These are phyloP conservation scores for Sporothrix pseudoabietina DNA, from an alignment of 2,329 filamentous ascomycete species.

Conservation along the genomic window DNA sequence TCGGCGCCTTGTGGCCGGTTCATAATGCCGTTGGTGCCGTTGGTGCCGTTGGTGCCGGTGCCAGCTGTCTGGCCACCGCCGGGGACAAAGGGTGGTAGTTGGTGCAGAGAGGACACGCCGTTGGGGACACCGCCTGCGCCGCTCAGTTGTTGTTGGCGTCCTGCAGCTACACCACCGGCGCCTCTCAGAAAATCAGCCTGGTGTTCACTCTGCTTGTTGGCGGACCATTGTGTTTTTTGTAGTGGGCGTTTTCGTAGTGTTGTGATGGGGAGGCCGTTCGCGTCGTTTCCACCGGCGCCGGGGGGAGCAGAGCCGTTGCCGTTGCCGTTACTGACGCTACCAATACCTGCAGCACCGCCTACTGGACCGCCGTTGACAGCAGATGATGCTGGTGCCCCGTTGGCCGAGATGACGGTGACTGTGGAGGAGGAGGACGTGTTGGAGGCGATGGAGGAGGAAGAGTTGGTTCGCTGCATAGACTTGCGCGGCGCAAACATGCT, in stretches of 20 bases:
- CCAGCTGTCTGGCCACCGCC: slow-evolving; percentile 41
- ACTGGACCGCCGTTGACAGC: slow-evolving; percentile 47
- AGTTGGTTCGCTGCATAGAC: slow-evolving; percentile 82
- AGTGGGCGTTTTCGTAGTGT: slow-evolving; percentile 53
- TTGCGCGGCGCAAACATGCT: slow-evolving; percentile 91
- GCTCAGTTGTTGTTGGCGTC: slow-evolving; percentile 46
- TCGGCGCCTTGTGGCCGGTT: slow-evolving; percentile 69
- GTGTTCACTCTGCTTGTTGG: slow-evolving; percentile 53
- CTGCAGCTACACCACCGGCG: slow-evolving; percentile 42
- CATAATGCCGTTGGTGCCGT: slow-evolving; percentile 46
- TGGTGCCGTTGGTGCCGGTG: slow-evolving; percentile 37
- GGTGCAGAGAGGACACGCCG: slow-evolving; percentile 45
- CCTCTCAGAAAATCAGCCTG: slow-evolving; percentile 53
- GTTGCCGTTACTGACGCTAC: neutral
- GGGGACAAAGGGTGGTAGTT: slow-evolving; percentile 45
- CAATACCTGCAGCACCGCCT: slow-evolving; percentile 38
- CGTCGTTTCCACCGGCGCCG: slow-evolving; percentile 44
- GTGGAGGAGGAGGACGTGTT: slow-evolving; percentile 61
- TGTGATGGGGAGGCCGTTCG: slow-evolving; percentile 55
- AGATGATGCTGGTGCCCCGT: slow-evolving; percentile 45
- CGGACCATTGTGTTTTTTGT: slow-evolving; percentile 55
- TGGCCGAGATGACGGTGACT: slow-evolving; percentile 62
- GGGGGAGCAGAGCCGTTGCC: slow-evolving; percentile 32
- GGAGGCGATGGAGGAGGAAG: slow-evolving; percentile 81
- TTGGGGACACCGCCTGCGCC: slow-evolving; percentile 46